A percentile compares a stretch with the other conserved stretches of the same genome.
phyloP scores from a whole-genome alignment of 2,329 filamentous ascomycete species.

The Beauveria varroae region DNA sequence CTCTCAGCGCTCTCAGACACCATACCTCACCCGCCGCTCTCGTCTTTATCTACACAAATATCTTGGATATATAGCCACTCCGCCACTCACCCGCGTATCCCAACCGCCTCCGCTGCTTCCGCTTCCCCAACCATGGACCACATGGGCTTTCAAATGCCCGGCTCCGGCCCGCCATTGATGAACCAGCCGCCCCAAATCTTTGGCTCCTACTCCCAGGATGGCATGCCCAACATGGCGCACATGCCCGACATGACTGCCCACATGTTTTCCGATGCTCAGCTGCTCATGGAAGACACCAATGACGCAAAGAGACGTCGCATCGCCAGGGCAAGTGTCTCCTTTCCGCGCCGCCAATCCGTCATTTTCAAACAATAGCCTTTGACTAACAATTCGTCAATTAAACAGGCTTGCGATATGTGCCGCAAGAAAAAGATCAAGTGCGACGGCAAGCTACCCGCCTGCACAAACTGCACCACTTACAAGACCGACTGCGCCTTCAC shows the following conservation, averaged over 20 bases:
- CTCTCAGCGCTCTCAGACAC: neutral
- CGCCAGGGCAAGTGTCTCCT: slow-evolving; percentile 58
- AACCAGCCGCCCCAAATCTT: slow-evolving; percentile 65
- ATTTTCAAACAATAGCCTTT: neutral
- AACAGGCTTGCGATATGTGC: slow-evolving; percentile 89
- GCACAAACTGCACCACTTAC: slow-evolving; percentile 94
- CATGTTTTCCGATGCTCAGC: slow-evolving; percentile 50
- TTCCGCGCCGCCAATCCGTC: neutral
- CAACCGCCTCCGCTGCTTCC: neutral
- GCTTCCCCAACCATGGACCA: slow-evolving; percentile 36
- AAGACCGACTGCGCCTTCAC: slow-evolving; percentile 98
- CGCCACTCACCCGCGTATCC: neutral
- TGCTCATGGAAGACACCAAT: slow-evolving; percentile 57
- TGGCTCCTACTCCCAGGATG: slow-evolving; percentile 53
- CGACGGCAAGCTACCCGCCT: slow-evolving; percentile 90
- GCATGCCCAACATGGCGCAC: slow-evolving; percentile 45
- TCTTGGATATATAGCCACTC: neutral
- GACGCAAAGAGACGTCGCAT: slow-evolving; percentile 87
- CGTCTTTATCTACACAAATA: neutral
- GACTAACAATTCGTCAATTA: neutral
- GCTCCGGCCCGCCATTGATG: slow-evolving; percentile 48
- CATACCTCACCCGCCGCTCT: neutral
- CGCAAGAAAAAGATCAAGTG: slow-evolving; percentile 97
- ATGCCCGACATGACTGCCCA: slow-evolving; percentile 52
- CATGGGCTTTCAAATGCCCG: slow-evolving; percentile 52